Conservation (phyloP, 345 rosid genomes). For the Eucalyptus albens region DNA sequence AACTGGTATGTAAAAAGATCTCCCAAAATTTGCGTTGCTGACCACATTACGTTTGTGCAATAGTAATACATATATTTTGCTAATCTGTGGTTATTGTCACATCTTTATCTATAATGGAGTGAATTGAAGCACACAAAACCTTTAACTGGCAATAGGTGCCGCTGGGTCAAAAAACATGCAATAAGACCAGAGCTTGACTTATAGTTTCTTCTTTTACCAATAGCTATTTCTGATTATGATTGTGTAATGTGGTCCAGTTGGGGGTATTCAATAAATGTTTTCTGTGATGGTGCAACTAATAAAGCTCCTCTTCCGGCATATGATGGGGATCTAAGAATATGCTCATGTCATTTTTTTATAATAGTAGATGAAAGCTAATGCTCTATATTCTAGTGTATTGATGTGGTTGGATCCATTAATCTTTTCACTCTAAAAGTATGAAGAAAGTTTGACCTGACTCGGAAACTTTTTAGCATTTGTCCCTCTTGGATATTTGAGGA, state of each 20-base stretch:
- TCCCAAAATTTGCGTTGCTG: not conserved
- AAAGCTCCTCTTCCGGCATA: not conserved
- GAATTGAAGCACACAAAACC: not conserved
- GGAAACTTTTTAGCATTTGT: not conserved
- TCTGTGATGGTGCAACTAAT: not conserved
- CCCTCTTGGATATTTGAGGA: not conserved
- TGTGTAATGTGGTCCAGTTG: not conserved
- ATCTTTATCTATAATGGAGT: not conserved
- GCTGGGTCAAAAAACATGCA: not conserved
- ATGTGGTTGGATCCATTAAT: not conserved
- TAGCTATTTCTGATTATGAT: not conserved
- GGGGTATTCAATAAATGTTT: not conserved
- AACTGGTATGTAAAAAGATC: conserved; percentile 49
- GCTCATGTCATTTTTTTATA: not conserved
- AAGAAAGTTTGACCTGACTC: not conserved
- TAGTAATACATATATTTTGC: not conserved
- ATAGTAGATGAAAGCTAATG: not conserved
- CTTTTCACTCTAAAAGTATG: not conserved
- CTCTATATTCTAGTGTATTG: not conserved
- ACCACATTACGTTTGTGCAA: not conserved
- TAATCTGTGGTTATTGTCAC: not conserved
- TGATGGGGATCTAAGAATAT: not conserved
- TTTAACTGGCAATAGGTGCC: not conserved
- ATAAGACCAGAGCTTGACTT: not conserved
- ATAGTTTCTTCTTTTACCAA: not conserved